Conservation (phyloP, 345 rosid species). For the Diplotaxis tenuifolia region DNA sequence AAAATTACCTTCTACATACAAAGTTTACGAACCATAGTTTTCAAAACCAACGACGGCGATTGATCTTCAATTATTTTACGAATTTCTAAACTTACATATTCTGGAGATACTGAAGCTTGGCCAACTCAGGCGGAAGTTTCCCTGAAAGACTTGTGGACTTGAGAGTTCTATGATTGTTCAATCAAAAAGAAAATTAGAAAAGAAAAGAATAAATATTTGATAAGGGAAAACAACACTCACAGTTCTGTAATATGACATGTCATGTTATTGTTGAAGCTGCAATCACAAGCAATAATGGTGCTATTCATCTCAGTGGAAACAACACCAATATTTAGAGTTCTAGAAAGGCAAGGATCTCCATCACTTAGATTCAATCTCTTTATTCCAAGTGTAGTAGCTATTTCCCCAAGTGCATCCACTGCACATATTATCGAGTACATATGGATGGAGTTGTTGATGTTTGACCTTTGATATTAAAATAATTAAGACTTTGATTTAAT, state of each 20-base stretch:
- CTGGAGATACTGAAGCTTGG: slow-evolving; percentile 10
- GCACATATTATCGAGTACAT: background rate
- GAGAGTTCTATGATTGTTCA: background rate
- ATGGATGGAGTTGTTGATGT: background rate
- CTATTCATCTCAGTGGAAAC: background rate
- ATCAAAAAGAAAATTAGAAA: background rate
- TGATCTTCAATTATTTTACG: background rate
- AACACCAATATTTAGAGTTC: background rate
- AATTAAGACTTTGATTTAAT: background rate
- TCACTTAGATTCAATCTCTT: background rate
- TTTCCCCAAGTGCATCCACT: slow-evolving; percentile 10
- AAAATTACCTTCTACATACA: background rate
- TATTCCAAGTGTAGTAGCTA: slow-evolving; percentile 14
- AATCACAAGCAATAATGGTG: slow-evolving; percentile 1
- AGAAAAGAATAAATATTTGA: background rate
- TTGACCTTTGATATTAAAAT: background rate
- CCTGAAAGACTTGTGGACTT: slow-evolving; percentile 2
- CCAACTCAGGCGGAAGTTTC: slow-evolving; percentile 22
- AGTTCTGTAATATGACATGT: slow-evolving; percentile 17
- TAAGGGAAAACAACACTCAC: slow-evolving; percentile 4
- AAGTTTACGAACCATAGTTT: background rate
- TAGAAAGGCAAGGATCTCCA: background rate
- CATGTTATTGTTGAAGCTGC: slow-evolving; percentile 1
- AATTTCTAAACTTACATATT: background rate
- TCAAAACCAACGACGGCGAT: background rate